Conservation (phyloP, 768 basidiomycete species). For the Lactarius hengduanensis region DNA sequence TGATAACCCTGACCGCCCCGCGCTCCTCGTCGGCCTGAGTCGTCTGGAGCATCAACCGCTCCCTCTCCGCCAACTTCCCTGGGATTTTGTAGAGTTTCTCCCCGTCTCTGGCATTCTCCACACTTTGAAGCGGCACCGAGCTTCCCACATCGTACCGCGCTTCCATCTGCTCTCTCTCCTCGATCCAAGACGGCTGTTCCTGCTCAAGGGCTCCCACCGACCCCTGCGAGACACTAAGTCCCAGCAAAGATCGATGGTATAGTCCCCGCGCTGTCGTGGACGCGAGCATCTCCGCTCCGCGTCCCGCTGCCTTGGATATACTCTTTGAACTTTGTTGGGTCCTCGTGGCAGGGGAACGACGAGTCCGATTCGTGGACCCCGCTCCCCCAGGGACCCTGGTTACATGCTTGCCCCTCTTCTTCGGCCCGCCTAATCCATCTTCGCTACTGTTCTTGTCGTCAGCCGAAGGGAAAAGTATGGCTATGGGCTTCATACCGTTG, state of each 20-base stretch:
- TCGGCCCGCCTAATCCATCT: not conserved
- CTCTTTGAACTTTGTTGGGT: not conserved
- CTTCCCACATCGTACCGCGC: not conserved
- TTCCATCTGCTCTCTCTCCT: not conserved
- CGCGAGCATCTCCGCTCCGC: not conserved
- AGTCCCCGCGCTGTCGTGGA: not conserved
- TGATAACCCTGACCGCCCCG: not conserved
- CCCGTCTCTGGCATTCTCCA: not conserved
- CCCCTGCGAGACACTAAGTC: not conserved
- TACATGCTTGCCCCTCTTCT: not conserved
- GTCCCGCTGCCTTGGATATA: not conserved
- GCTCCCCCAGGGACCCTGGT: not conserved
- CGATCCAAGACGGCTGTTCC: too few relatives aligned
- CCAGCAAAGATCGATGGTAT: not conserved
- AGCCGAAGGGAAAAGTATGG: fast-evolving
- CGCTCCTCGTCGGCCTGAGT: not conserved
- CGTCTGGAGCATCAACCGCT: not conserved
- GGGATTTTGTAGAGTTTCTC: not conserved
- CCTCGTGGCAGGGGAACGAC: not conserved
- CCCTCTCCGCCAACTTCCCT: not conserved
- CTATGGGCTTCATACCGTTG: not conserved
- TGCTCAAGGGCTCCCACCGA: too few relatives aligned
- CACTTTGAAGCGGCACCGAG: not conserved
- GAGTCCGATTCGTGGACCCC: not conserved
- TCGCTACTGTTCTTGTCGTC: not conserved